A percentile compares a stretch with the other conserved stretches of the same genome.
Evolutionary conservation across 352 stramenopile species (phyloP).

Genomic region (Aphanomyces astaci): DNA sequence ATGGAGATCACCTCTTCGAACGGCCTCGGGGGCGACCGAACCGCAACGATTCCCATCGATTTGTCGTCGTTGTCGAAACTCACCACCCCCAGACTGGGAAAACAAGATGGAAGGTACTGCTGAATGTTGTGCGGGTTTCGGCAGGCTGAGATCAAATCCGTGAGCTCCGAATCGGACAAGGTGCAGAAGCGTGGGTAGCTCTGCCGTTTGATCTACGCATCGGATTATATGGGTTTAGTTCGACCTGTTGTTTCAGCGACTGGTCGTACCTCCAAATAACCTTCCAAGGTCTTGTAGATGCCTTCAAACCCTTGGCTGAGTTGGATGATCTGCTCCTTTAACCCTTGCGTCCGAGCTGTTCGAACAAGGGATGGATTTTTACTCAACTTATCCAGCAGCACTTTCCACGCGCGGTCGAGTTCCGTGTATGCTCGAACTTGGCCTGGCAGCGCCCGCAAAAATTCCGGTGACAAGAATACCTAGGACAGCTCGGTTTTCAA

Average conservation of each 20-base stretch:
- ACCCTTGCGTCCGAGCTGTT: slow-evolving; percentile 30
- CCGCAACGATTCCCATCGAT: slow-evolving; percentile 17
- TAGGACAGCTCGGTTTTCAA: no score
- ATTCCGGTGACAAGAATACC: slow-evolving; percentile 50
- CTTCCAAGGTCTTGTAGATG: slow-evolving; percentile 36
- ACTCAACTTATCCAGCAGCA: slow-evolving; percentile 37
- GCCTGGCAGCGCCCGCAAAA: slow-evolving; percentile 48
- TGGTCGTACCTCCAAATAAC: slow-evolving; percentile 23
- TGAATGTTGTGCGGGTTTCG: slow-evolving; percentile 22
- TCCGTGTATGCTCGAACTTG: slow-evolving; percentile 44
- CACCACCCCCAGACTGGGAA: neutral
- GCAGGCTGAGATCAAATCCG: neutral
- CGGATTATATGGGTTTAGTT: no score
- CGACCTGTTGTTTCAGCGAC: neutral
- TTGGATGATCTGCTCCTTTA: slow-evolving; percentile 38
- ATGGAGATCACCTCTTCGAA: slow-evolving; percentile 43
- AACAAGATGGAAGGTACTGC: neutral
- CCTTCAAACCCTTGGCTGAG: slow-evolving; percentile 50
- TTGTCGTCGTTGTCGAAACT: slow-evolving; percentile 4
- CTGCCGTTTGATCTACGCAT: slow-evolving; percentile 5
- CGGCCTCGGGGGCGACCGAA: slow-evolving; percentile 34
- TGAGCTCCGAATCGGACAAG: slow-evolving; percentile 4
- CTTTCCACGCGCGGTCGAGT: slow-evolving; percentile 46
- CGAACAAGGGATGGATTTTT: slow-evolving; percentile 47
- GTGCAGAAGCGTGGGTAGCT: slow-evolving; percentile 2